Percentiles rank a stretch among this genome's conserved stretches.
These are phyloP conservation scores for Magnaporthales sp. DNA, from an alignment of 2,329 filamentous ascomycete species.

Conservation along the genomic window DNA sequence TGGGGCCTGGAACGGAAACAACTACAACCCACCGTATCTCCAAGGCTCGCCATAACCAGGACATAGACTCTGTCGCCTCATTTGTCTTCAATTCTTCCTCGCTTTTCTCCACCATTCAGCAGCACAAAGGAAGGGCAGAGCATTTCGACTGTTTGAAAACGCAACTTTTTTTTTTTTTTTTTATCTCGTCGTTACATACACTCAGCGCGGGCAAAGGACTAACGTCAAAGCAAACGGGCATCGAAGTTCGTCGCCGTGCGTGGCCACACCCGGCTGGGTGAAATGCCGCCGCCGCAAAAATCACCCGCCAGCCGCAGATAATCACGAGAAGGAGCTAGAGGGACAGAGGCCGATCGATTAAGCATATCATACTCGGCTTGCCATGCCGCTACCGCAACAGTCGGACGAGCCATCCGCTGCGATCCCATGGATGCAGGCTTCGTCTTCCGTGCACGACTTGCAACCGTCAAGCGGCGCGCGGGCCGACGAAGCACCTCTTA, in stretches of 20 bases:
- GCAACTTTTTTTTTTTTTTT: too few relatives aligned
- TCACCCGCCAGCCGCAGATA: not conserved
- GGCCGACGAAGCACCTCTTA: not conserved
- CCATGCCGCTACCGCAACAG: not conserved
- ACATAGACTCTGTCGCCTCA: not conserved
- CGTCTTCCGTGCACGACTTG: not conserved
- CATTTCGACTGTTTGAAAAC: not conserved
- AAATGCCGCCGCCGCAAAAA: not conserved
- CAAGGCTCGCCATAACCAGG: not conserved
- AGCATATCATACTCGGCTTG: not conserved
- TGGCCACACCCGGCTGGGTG: not conserved
- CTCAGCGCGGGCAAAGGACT: not conserved
- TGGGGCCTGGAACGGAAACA: not conserved
- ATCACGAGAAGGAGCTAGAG: not conserved
- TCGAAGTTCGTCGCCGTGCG: not conserved
- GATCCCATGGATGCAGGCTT: not conserved
- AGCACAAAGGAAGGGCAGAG: not conserved
- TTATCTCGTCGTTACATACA: not conserved
- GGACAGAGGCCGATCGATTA: not conserved
- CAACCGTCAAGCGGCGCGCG: not conserved
- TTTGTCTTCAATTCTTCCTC: not conserved
- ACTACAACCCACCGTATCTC: not conserved
- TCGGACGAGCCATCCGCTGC: not conserved
- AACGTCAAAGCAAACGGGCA: not conserved
- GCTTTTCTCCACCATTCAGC: not conserved